Evolutionary conservation across 176 grass and related monocot species (phyloP), one percentile per base, ranked within the genome.

Genomic region (Stipa capillata): DNA sequence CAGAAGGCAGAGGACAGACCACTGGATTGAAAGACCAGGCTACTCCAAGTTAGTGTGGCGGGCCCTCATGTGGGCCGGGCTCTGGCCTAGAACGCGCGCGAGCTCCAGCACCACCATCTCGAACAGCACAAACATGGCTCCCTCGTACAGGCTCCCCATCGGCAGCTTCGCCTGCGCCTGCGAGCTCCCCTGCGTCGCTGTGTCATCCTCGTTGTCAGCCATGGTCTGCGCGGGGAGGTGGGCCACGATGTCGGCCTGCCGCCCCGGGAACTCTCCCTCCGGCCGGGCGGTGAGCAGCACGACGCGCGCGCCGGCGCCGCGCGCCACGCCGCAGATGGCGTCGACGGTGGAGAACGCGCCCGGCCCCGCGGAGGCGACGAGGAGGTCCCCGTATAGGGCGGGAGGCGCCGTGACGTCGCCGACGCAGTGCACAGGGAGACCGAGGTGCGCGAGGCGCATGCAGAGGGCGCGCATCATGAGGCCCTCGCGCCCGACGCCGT

Each of bases 401-500:
- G 91, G 83, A 14, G 89, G 91, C 18, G 89, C 82, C 2, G 91
- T 94, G 76, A 86, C 84, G 80, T 97, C 87, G 2, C 94, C 91
- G 27, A 97, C 87, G 77, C 86, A 84, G 72, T 97, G 89, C 23
- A 79, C 79, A 2, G 82, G 34, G 83, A 97, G 79, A 62, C 85
- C 89, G 55, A 94, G 89, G 82, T 97, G 94, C 72, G 82, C 86
- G 29, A 97, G 89, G 31, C 94, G 94, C 94, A 97, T 97, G 89
- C 94, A 97, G 74, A 97, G 73, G 37, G 91, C 91, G 63, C 86
- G 93, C 85, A 97, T 69, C 91, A 97, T 97, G 10, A 97, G 87
- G 57, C 91, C 94, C 89, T 97, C 94, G n/a, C 94, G 91, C 23
- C 94, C 94, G 17, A 97, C 94, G 73, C 94, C 94, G 80, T 97